A percentile compares a stretch with the other conserved stretches of the same genome.
These are phyloP conservation scores for Saccharum spontaneum DNA, from an alignment of 176 grass and related monocot genomes.

Conservation along the genomic window DNA sequence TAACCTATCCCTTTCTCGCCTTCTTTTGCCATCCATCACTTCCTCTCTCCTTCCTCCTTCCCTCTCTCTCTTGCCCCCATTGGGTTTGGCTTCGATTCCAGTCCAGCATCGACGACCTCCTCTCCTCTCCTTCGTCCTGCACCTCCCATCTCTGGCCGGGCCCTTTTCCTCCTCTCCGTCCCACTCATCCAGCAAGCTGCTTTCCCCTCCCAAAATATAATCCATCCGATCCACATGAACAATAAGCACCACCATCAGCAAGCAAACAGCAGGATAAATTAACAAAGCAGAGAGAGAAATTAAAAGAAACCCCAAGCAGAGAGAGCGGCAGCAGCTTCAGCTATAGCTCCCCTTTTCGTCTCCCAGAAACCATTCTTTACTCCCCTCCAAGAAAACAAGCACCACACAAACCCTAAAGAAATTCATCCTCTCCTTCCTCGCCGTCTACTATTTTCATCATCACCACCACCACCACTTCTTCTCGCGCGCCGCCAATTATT, in stretches of 20 bases:
- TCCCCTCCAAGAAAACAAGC: slow-evolving; percentile 56
- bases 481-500: slow-evolving; percentile 57
- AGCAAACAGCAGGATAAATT: slow-evolving; percentile 34
- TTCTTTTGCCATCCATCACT: slow-evolving; percentile 17
- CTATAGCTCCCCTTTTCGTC: slow-evolving; percentile 14
- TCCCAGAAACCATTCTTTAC: slow-evolving; percentile 75
- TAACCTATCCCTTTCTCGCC: slow-evolving; percentile 39
- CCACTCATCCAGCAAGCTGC: background rate
- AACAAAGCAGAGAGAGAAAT: slow-evolving; percentile 12
- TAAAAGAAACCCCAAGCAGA: background rate
- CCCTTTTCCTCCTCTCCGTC: background rate
- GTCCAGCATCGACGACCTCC: slow-evolving; percentile 9
- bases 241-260: slow-evolving; percentile 42
- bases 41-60: background rate
- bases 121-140: background rate
- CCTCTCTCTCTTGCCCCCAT: background rate
- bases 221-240: slow-evolving; percentile 13
- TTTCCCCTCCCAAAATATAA: slow-evolving; percentile 27
- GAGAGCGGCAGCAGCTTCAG: background rate
- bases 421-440: slow-evolving; percentile 30
- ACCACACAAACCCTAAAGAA: slow-evolving; percentile 73
- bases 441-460: slow-evolving; percentile 50
- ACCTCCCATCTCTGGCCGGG: background rate
- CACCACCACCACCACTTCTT: slow-evolving; percentile 43
- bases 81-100: slow-evolving; percentile 6